Conservation (phyloP, 73 alveolate species). For the Blepharisma japonicum region DNA sequence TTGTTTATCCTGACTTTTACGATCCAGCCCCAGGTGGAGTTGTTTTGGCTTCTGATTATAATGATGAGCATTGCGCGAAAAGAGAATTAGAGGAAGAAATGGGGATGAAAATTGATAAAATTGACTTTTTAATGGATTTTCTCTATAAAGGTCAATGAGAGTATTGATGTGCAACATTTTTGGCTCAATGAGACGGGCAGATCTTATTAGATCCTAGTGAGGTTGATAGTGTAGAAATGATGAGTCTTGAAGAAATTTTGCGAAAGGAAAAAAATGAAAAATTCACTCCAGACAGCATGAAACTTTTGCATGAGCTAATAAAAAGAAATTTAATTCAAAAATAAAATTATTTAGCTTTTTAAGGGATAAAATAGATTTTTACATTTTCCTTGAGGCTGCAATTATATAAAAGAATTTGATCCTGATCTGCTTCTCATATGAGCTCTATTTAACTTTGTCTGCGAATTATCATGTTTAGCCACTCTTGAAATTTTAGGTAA, state of each 20-base stretch:
- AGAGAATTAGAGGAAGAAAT: slow-evolving; percentile 54
- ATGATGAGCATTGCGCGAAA: slow-evolving; percentile 21
- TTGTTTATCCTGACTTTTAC: slow-evolving; percentile 72
- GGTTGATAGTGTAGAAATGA: slow-evolving; percentile 14
- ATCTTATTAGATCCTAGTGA: not conserved
- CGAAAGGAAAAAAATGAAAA: not conserved
- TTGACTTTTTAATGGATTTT: slow-evolving; percentile 11
- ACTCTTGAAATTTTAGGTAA: no score
- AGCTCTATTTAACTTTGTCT: no score
- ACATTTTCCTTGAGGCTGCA: no score
- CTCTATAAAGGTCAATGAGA: not conserved
- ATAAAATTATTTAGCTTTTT: no score
- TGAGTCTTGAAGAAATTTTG: slow-evolving; percentile 3
- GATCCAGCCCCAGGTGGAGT: slow-evolving; percentile 73
- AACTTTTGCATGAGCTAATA: not conserved
- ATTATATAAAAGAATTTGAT: no score
- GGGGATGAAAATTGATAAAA: slow-evolving; percentile 32
- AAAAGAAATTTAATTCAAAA: no score
- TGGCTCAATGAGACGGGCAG: not conserved
- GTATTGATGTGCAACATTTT: slow-evolving; percentile 13
- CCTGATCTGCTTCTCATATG: no score
- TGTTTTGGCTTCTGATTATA: slow-evolving; percentile 52
- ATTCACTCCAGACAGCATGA: not conserved
- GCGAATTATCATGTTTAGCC: no score
- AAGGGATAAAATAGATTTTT: no score